Evolutionary conservation across 2,329 filamentous ascomycete species (phyloP).

Genomic region (Botrytis paeoniae): DNA sequence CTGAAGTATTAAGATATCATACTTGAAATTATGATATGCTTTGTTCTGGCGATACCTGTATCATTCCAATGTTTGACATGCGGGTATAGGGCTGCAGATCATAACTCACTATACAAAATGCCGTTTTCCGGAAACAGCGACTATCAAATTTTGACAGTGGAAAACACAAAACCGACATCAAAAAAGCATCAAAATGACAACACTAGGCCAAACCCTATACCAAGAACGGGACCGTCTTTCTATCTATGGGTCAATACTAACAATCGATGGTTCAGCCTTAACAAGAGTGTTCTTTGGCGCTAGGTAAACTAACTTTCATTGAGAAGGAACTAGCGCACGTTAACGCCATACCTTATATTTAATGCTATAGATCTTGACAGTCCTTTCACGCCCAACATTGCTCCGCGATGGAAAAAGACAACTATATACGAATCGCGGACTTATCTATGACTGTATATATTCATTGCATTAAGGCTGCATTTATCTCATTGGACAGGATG

Average conservation of each 20-base stretch:
- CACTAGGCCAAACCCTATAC: not conserved
- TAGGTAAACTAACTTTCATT: not conserved
- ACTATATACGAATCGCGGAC: not conserved
- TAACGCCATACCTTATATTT: not conserved
- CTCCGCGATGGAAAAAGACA: not conserved
- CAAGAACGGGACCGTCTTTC: no score
- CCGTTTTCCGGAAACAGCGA: not conserved
- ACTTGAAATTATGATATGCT: not conserved
- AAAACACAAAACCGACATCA: not conserved
- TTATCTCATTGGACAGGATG: not conserved
- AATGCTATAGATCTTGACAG: not conserved
- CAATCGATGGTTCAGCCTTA: not conserved
- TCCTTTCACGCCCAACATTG: rapidly evolving
- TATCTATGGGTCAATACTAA: not conserved
- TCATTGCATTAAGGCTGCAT: not conserved
- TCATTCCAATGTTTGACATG: not conserved
- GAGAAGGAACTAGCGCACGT: not conserved
- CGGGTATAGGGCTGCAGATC: not conserved
- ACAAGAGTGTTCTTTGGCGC: no score
- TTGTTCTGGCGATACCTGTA: not conserved
- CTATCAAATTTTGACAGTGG: not conserved
- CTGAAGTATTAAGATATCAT: not conserved
- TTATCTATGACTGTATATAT: not conserved
- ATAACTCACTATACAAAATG: not conserved
- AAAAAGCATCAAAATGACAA: not conserved